Conservation (phyloP, 2,329 filamentous ascomycete genomes). For the Claviceps arundinis region DNA sequence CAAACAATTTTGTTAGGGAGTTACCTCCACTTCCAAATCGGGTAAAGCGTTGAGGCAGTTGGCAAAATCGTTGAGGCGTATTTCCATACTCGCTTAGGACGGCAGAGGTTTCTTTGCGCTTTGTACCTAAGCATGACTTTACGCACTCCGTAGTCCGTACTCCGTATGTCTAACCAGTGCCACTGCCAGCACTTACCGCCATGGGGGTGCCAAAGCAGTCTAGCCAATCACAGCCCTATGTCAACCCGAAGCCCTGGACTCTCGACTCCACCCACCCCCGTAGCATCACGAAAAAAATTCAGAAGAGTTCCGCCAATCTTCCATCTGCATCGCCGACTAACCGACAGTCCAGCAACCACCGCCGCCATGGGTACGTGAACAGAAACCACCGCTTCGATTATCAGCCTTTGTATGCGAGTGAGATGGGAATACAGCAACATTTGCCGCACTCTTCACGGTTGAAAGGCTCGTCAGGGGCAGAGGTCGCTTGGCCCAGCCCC, state of each 20-base stretch:
- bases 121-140: too few species aligned
- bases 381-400: constrained; percentile 16
- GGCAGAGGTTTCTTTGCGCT: too few species aligned
- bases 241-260: constrained; percentile 10
- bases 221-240: constrained; percentile 8
- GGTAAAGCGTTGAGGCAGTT: too few species aligned
- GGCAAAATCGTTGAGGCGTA: too few species aligned
- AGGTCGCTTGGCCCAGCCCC: not conserved
- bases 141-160: too few species aligned
- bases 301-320: not conserved
- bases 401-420: constrained; percentile 39
- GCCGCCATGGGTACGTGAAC: constrained; percentile 51
- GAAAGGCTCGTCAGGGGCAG: not conserved
- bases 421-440: constrained; percentile 10
- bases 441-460: not conserved
- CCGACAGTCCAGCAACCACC: constrained; percentile 27
- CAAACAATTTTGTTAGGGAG: too few species aligned
- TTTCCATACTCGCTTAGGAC: too few species aligned
- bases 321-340: constrained; percentile 25
- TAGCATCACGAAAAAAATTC: constrained; percentile 20
- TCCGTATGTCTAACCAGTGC: too few species aligned
- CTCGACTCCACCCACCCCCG: constrained; percentile 14
- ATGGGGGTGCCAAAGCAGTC: not conserved
- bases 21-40: too few species aligned
- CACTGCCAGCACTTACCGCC: constrained; percentile 32